Evolutionary conservation across 495 filamentous ascomycete genomes (phyloP).

Genomic region (Filosporella fistucella): DNA sequence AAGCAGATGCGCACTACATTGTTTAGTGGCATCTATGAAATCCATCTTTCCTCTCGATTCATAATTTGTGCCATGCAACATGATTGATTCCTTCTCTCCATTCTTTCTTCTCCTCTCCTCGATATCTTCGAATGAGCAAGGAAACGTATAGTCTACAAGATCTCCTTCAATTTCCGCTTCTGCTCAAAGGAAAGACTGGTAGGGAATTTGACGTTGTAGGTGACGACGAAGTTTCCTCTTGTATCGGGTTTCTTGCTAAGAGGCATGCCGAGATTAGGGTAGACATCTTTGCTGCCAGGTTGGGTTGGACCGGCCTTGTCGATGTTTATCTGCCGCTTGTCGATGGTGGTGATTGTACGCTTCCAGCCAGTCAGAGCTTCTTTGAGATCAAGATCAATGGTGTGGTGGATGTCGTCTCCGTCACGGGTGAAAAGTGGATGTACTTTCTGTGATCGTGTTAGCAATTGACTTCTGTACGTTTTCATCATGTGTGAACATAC

Average conservation of each 20-base stretch:
- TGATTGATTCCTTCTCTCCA: no score
- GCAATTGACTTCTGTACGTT: conserved; percentile 14
- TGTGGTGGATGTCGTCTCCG: conserved; percentile 77
- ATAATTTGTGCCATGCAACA: no score
- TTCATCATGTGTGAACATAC: conserved; percentile 51
- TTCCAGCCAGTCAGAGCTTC: conserved; percentile 96
- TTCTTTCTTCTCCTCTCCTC: no score
- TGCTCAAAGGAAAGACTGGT: conserved; percentile 65
- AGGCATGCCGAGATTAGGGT: conserved; percentile 84
- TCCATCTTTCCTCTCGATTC: no score
- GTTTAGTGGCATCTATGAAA: no score
- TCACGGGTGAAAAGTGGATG: conserved; percentile 79
- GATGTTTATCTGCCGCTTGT: conserved; percentile 76
- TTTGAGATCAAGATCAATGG: conserved; percentile 80
- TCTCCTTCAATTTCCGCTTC: conserved; percentile 73
- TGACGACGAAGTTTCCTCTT: conserved; percentile 85
- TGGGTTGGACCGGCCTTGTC: conserved; percentile 77
- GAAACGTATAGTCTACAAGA: no score
- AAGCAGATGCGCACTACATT: no score
- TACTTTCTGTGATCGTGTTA: conserved; percentile 57
- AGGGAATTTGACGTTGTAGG: conserved; percentile 88
- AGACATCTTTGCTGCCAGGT: conserved; percentile 75
- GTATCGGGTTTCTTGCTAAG: conserved; percentile 80
- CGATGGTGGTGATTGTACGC: conserved; percentile 87
- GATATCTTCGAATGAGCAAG: no score